Conservation (phyloP, 805 yeast genomes). For the Lipomyces orientalis region DNA sequence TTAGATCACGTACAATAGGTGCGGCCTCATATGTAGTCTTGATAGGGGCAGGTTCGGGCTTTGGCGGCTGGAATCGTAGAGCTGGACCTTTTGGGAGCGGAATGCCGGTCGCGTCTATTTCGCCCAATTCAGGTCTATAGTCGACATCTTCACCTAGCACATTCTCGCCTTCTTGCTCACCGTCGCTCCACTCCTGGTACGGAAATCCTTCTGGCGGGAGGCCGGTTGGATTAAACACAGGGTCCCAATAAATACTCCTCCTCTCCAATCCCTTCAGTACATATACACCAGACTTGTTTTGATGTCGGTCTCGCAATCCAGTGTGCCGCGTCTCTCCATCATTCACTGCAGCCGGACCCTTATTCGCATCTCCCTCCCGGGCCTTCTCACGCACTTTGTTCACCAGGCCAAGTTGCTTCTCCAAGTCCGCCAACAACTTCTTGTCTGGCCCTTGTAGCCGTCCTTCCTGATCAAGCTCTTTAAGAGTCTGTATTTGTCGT, state of each 20-base stretch:
- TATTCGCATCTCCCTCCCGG: background rate
- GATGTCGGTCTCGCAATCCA: constrained; percentile 22
- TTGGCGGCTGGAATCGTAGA: constrained; percentile 15
- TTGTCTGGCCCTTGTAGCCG: constrained; percentile 31
- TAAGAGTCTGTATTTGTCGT: constrained; percentile 29
- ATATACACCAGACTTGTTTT: constrained; percentile 28
- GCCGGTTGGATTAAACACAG: constrained; percentile 37
- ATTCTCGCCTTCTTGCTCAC: constrained; percentile 16
- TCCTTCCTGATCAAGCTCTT: constrained; percentile 23
- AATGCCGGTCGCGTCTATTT: constrained; percentile 28
- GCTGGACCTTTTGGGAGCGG: constrained; percentile 39
- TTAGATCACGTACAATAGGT: constrained; percentile 39
- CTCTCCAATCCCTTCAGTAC: constrained; percentile 35
- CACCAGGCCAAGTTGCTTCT: constrained; percentile 30
- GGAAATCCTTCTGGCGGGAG: constrained; percentile 38
- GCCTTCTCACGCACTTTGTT: constrained; percentile 28
- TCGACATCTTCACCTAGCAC: constrained; percentile 12
- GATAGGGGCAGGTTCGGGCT: constrained; percentile 5
- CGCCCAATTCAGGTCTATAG: constrained; percentile 24
- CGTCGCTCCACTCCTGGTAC: constrained; percentile 30
- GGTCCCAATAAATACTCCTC: constrained; percentile 39
- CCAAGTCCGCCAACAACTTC: constrained; percentile 31
- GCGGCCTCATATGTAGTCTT: constrained; percentile 39
- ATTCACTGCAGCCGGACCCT: background rate
- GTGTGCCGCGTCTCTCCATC: constrained; percentile 10